A percentile compares a stretch with the other conserved stretches of the same genome.
Evolutionary conservation across 495 filamentous ascomycete species (phyloP).

Genomic region (Bryoglossum gracile): DNA sequence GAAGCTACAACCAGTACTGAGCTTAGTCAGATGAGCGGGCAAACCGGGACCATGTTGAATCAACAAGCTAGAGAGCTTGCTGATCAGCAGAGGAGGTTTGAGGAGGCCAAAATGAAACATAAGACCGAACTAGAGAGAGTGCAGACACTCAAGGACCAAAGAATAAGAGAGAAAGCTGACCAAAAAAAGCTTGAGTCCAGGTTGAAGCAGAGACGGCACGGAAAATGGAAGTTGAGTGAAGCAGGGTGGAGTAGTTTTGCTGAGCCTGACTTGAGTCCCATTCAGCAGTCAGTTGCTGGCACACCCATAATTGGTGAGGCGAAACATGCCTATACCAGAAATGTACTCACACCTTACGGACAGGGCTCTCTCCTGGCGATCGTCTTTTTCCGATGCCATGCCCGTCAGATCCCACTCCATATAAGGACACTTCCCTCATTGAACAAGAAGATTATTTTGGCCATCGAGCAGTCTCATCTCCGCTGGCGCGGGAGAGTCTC

Average conservation of each 20-base stretch:
- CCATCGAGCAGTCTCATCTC: slow-evolving; percentile 18
- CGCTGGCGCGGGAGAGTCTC: neutral
- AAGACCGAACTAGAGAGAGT: slow-evolving; percentile 23
- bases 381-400: slow-evolving; percentile 19
- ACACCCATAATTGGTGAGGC: slow-evolving; percentile 27
- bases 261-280: slow-evolving; percentile 39
- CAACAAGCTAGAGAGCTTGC: slow-evolving; percentile 7
- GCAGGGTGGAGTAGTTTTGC: slow-evolving; percentile 42
- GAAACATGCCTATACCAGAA: slow-evolving; percentile 15
- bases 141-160: slow-evolving; percentile 18
- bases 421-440: slow-evolving; percentile 1
- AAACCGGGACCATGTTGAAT: slow-evolving; percentile 8
- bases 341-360: slow-evolving; percentile 1
- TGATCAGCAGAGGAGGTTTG: slow-evolving; percentile 17
- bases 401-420: slow-evolving; percentile 19
- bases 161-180: slow-evolving; percentile 29
- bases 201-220: slow-evolving; percentile 31
- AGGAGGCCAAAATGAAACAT: slow-evolving; percentile 30
- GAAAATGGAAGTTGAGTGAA: slow-evolving; percentile 35
- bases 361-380: slow-evolving; percentile 21
- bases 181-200: slow-evolving; percentile 28
- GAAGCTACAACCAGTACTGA: slow-evolving; percentile 20
- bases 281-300: slow-evolving; percentile 34
- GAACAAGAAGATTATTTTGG: slow-evolving; percentile 32
- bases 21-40: slow-evolving; percentile 12